Conservation (phyloP, 768 basidiomycete species). For the Lentinula sp. region DNA sequence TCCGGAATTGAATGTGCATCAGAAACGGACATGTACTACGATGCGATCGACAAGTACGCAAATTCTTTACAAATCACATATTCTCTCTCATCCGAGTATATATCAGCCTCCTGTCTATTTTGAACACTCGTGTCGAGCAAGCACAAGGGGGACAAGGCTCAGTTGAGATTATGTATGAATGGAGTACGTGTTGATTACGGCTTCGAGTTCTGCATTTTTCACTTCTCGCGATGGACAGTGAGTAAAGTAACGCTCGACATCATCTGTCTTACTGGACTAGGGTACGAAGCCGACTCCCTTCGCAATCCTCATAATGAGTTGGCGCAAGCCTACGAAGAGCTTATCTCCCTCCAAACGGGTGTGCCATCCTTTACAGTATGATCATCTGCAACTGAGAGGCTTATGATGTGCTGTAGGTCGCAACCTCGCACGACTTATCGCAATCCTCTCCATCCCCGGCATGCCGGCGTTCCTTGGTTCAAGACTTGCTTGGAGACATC, state of each 20-base stretch:
- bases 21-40: conserved; percentile 44
- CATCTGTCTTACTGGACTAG: conserved; percentile 45
- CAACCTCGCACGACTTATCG: conserved; percentile 30
- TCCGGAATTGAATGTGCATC: neutral
- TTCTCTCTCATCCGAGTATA: neutral
- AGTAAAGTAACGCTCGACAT: conserved; percentile 49
- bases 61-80: neutral
- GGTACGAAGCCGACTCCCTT: conserved; percentile 39
- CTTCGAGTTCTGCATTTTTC: neutral
- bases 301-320: conserved; percentile 41
- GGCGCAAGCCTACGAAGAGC: conserved; percentile 38
- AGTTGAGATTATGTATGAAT: conserved; percentile 32
- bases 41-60: conserved; percentile 35
- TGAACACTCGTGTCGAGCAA: neutral
- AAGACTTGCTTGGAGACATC: conserved; percentile 30
- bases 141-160: conserved; percentile 13
- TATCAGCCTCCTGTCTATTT: neutral
- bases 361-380: neutral
- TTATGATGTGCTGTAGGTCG: neutral
- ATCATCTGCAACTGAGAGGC: neutral
- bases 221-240: conserved; percentile 21
- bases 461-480: conserved; percentile 22
- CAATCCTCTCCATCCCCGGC: conserved; percentile 31
- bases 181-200: conserved; percentile 28
- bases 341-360: conserved; percentile 35